Evolutionary conservation across 163 green algal species (phyloP), one percentile per base, ranked within the genome.

Genomic region (Chlamydomonas reinhardtii): DNA sequence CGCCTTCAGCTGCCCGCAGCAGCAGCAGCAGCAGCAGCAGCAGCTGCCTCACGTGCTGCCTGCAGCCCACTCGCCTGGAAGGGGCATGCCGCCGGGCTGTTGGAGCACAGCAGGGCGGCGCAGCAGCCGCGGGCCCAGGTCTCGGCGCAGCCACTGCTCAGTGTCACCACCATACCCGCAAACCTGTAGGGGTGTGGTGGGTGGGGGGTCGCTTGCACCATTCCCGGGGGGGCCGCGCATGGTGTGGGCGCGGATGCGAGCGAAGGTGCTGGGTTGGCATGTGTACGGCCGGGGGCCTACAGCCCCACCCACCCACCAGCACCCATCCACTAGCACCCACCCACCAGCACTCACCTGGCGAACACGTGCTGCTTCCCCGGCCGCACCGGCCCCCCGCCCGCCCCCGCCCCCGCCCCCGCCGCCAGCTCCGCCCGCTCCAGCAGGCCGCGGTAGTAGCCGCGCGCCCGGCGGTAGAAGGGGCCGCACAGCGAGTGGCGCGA

Each of bases 401-500:
- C 27, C 39, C 3, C 48, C n/a, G 73, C 73, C 29, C 1, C 73
- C 52, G 17, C 73, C 52, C 17, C 73, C 52, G 31, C 73, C 52
- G 29, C 37, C 48, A n/a, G 48, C 54, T 66, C 32, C 29, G 11
- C 24, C 69, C 20, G 52, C 29, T 64, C 73, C 62, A 48, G 4
- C 35, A 88, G 62, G 4, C 82, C 82, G 8, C 73, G 73, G 73
- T 88, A 88, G 73, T 74, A 88, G 72, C 34, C 82, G 6, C 82
- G 73, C 29, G 62, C 43, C 19, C 82, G 73, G 27, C 82, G 73
- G 61, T 83, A 83, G 82, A 88, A 88, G 34, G 82, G 82, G 43
- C 82, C 82, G 24, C 82, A 88, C 82, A 88, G 73, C 29, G 82
- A 88, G 64, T 88, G 82, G 37, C 82, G 72, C n/a, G 82, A 88